These are phyloP conservation scores for Micractinium sp. DNA, from an alignment of 139 green algal species.

Conservation along the genomic window DNA sequence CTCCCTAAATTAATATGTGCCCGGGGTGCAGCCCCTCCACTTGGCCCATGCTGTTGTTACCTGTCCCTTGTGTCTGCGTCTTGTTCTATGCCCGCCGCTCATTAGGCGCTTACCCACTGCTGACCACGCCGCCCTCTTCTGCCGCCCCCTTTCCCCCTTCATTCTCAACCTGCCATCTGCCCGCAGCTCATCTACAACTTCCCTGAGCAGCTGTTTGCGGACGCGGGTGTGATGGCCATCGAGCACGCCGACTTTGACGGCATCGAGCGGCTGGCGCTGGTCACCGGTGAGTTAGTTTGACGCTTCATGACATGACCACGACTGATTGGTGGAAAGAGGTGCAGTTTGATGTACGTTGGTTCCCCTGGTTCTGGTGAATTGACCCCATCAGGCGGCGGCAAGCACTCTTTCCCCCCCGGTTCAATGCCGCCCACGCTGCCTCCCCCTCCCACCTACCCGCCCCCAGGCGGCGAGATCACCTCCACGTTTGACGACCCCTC, in stretches of 20 bases:
- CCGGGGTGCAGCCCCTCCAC: too few species aligned
- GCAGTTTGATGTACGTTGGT: too few species aligned
- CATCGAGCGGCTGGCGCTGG: constrained; percentile 96
- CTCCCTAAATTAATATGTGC: too few species aligned
- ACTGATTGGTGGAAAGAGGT: too few species aligned
- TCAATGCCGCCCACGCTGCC: background rate
- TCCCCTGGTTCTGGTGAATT: too few species aligned
- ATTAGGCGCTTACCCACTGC: too few species aligned
- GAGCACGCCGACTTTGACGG: constrained; percentile 94
- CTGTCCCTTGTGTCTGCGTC: too few species aligned
- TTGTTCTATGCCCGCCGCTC: too few species aligned
- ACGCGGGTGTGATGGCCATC: constrained; percentile 80
- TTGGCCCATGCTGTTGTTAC: too few species aligned
- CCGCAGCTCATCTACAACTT: constrained; percentile 99
- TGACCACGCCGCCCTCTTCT: background rate
- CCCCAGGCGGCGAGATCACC: constrained; percentile 92
- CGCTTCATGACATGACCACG: too few species aligned
- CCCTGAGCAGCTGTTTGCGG: constrained; percentile 94
- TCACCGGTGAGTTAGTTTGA: constrained; percentile 65
- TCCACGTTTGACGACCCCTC: constrained; percentile 94
- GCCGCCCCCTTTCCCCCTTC: background rate
- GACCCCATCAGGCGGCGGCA: background rate
- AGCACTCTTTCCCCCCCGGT: background rate
- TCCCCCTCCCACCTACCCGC: background rate
- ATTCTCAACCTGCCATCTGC: background rate